Evolutionary conservation across 2,329 filamentous ascomycete genomes (phyloP).

Genomic region (Botryotinia calthae): DNA sequence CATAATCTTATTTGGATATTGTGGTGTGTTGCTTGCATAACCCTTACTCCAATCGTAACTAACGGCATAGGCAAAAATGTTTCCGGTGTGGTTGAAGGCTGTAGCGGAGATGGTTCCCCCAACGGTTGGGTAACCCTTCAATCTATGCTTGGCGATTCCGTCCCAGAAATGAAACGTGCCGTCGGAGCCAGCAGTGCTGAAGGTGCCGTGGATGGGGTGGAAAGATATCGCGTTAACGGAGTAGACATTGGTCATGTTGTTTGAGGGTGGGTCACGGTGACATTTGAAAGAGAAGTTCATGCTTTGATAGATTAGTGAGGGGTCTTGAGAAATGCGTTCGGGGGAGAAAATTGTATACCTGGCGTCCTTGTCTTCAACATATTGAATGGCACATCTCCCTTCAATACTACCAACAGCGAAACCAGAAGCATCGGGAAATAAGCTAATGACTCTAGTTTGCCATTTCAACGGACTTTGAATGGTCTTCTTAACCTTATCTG

Average conservation of each 20-base stretch:
- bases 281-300: constrained; percentile 99
- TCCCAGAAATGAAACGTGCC: constrained; percentile 98
- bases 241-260: constrained; percentile 83
- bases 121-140: constrained; percentile 83
- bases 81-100: constrained; percentile 84
- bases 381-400: constrained; percentile 95
- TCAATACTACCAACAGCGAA: constrained; percentile 97
- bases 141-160: constrained; percentile 81
- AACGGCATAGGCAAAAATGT: constrained; percentile 82
- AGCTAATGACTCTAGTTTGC: constrained; percentile 94
- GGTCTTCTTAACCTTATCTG: constrained; percentile 91
- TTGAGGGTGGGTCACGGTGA: constrained; percentile 76
- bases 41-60: constrained; percentile 99
- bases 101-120: constrained; percentile 87
- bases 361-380: constrained; percentile 93
- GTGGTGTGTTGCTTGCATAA: constrained; percentile 76
- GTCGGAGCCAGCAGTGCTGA: constrained; percentile 92
- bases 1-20: constrained; percentile 77
- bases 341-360: constrained; percentile 45
- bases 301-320: constrained; percentile 41
- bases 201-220: constrained; percentile 96
- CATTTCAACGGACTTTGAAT: constrained; percentile 95
- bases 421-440: constrained; percentile 86
- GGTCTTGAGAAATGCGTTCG: background rate
- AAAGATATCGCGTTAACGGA: constrained; percentile 97